Evolutionary conservation across 2,329 filamentous ascomycete species (phyloP).

Genomic region (Fusarium sp.): DNA sequence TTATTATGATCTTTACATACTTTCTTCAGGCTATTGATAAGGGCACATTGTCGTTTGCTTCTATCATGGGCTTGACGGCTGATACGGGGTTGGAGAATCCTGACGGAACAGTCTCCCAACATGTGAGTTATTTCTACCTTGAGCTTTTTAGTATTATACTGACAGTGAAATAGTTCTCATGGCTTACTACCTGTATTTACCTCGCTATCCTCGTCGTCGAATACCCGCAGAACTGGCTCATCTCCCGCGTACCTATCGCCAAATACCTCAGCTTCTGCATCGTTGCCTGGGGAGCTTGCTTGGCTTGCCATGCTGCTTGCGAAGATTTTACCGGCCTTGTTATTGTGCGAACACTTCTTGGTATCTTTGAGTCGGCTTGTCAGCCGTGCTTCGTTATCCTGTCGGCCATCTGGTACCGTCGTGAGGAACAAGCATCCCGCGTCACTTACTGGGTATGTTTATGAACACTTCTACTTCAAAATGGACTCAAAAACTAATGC

Average conservation of each 20-base stretch:
- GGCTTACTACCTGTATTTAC: constrained; percentile 83
- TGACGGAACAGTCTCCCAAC: constrained; percentile 47
- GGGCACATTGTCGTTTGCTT: constrained; percentile 75
- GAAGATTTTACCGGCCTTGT: constrained; percentile 73
- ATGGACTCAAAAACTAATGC: neutral
- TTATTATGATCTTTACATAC: constrained; percentile 81
- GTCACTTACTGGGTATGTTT: constrained; percentile 77
- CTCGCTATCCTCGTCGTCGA: constrained; percentile 79
- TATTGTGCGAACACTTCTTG: constrained; percentile 74
- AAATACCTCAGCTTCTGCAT: constrained; percentile 77
- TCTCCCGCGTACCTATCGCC: constrained; percentile 75
- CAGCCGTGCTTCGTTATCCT: constrained; percentile 78
- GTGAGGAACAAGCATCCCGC: constrained; percentile 75
- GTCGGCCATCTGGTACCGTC: constrained; percentile 79
- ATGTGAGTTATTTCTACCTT: constrained; percentile 17
- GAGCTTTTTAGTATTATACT: rapidly evolving
- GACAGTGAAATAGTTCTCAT: constrained; percentile 55
- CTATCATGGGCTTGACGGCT: constrained; percentile 72
- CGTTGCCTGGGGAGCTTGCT: constrained; percentile 70
- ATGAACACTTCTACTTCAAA: too few relatives aligned
- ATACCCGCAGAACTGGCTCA: constrained; percentile 75
- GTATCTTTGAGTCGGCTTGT: constrained; percentile 79
- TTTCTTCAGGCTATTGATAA: constrained; percentile 80
- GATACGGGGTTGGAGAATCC: constrained; percentile 64
- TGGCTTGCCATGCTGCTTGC: constrained; percentile 74